A percentile compares a stretch with the other conserved stretches of the same genome.
These are phyloP conservation scores for Pachysandra terminalis DNA, from an alignment of 164 flowering plant species.

Conservation along the genomic window DNA sequence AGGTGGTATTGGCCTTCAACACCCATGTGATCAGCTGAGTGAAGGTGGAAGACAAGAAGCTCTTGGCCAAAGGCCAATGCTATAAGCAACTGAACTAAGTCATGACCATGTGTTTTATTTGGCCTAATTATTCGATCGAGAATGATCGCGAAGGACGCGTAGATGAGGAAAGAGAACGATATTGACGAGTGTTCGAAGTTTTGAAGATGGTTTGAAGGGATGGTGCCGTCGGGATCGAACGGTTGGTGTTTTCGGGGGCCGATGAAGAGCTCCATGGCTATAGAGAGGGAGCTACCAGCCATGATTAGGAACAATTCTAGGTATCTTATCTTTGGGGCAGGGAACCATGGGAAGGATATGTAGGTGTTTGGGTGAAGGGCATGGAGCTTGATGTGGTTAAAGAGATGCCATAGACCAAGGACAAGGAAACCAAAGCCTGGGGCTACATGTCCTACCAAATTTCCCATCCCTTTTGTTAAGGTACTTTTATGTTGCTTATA, in stretches of 20 bases:
- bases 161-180: slow-evolving; percentile 41
- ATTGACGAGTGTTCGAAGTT: slow-evolving; percentile 66
- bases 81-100: slow-evolving; percentile 34
- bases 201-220: slow-evolving; percentile 65
- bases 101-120: slow-evolving; percentile 21
- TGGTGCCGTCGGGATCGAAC: slow-evolving; percentile 55
- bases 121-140: slow-evolving; percentile 24
- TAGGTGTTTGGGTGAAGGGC: slow-evolving; percentile 33
- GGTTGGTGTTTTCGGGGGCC: slow-evolving; percentile 58
- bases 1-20: slow-evolving; percentile 38
- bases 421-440: slow-evolving; percentile 59
- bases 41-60: slow-evolving; percentile 48
- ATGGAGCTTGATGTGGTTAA: slow-evolving; percentile 54
- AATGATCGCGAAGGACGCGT: slow-evolving; percentile 34
- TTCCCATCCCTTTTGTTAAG: slow-evolving; percentile 35
- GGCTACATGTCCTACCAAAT: slow-evolving; percentile 55
- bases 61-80: slow-evolving; percentile 48
- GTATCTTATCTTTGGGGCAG: slow-evolving; percentile 34
- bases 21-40: slow-evolving; percentile 37
- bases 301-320: slow-evolving; percentile 53
- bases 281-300: slow-evolving; percentile 27
- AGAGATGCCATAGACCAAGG: slow-evolving; percentile 62
- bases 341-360: slow-evolving; percentile 52
- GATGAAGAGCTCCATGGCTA: slow-evolving; percentile 63
- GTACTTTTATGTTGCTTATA: background rate